These are phyloP conservation scores for Lumnitzera littorea DNA, from an alignment of 345 rosid genomes.

Conservation along the genomic window DNA sequence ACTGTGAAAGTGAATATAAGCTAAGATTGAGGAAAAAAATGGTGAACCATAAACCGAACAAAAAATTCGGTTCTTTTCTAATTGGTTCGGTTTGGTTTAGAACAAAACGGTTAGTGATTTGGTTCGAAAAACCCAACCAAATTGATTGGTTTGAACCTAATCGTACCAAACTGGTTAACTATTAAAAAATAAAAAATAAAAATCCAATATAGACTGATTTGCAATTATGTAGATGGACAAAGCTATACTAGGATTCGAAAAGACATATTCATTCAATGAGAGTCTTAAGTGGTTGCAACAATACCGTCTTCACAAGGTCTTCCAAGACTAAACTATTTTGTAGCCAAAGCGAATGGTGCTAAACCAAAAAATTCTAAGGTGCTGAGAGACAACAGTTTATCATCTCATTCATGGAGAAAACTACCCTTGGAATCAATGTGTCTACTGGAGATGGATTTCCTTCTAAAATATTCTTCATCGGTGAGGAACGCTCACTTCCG, in stretches of 20 bases:
- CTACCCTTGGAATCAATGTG: slow-evolving; percentile 54
- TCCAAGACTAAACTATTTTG: slow-evolving; percentile 68
- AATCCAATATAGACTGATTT: slow-evolving; percentile 51
- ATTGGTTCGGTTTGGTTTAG: too few relatives aligned
- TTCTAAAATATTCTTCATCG: slow-evolving; percentile 80
- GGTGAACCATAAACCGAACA: too few relatives aligned
- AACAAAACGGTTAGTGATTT: too few relatives aligned
- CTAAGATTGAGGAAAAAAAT: too few relatives aligned
- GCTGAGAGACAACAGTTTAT: slow-evolving; percentile 92
- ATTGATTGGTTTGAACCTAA: too few relatives aligned
- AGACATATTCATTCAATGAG: slow-evolving; percentile 74
- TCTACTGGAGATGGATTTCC: slow-evolving; percentile 81
- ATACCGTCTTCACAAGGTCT: slow-evolving; percentile 66
- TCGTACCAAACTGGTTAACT: too few relatives aligned
- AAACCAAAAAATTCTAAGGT: slow-evolving; percentile 56
- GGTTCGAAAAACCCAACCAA: too few relatives aligned
- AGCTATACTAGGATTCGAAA: slow-evolving; percentile 62
- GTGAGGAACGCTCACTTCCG: slow-evolving; percentile 90
- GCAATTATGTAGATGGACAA: slow-evolving; percentile 56
- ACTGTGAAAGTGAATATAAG: too few relatives aligned
- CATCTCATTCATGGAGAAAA: slow-evolving; percentile 68
- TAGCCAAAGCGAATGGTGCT: slow-evolving; percentile 46
- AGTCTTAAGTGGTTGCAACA: slow-evolving; percentile 34
- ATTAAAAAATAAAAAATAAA: too few relatives aligned
- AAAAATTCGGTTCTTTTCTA: too few relatives aligned